Percentiles rank a stretch among this genome's conserved stretches.
Evolutionary conservation across 257 asterid genomes (phyloP).

Genomic region (Rubia yunnanensis): DNA sequence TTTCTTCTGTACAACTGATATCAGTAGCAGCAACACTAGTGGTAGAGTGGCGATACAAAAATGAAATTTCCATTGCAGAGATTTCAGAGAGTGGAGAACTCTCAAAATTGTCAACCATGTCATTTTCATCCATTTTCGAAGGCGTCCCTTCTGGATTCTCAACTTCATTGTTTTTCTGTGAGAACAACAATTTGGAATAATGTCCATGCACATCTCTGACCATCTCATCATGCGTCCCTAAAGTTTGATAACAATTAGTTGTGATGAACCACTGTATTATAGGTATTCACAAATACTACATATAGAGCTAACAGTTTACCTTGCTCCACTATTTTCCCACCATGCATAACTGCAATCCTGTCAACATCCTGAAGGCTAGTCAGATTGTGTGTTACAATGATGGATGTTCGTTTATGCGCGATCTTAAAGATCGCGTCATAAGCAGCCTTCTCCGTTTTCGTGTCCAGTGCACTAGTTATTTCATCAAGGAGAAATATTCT

Average conservation of each 20-base stretch:
- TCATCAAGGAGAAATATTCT: conserved; percentile 26
- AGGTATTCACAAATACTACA: neutral
- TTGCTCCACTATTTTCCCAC: conserved; percentile 25
- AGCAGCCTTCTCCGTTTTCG: conserved; percentile 18
- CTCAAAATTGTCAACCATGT: neutral
- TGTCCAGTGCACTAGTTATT: conserved; percentile 30
- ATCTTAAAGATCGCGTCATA: conserved; percentile 17
- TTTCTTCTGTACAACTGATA: neutral
- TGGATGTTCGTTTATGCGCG: conserved; percentile 12
- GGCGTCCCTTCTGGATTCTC: neutral
- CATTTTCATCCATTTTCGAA: neutral
- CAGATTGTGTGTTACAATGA: conserved; percentile 23
- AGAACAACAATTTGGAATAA: conserved; percentile 15
- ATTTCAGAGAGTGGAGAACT: neutral
- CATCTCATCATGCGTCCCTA: conserved; percentile 26
- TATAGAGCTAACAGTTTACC: conserved; percentile 11
- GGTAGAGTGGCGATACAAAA: neutral
- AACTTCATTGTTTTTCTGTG: conserved; percentile 9
- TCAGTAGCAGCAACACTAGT: neutral
- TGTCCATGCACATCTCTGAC: conserved; percentile 13
- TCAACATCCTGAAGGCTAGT: conserved; percentile 17
- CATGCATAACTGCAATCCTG: conserved; percentile 22
- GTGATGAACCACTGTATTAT: neutral
- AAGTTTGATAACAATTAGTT: neutral
- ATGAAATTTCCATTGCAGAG: neutral